Evolutionary conservation across 176 grass and related monocot species (phyloP), one percentile per base, ranked within the genome.

Genomic region (Oryza brachyantha): DNA sequence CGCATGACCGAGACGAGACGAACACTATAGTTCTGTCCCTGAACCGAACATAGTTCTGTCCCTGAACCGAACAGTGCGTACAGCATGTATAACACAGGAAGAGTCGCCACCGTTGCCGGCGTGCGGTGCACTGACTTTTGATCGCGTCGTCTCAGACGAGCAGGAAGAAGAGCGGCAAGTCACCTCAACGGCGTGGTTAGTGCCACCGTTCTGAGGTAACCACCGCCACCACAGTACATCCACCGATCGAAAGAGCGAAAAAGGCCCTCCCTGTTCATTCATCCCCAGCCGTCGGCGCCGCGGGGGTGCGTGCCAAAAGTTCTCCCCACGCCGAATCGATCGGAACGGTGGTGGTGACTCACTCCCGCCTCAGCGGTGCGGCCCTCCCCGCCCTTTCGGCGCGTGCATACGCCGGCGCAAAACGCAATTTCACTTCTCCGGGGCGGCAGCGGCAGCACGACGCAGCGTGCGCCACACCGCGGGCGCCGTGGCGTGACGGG

Each of bases 361-460:
- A 5, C 29, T 14, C 31, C n/a, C n/a, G 26, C 55, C 7, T 10
- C 61, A 9, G 60, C 81, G 29, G 8, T 36, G 35, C 63, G n/a
- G n/a, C n/a, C n/a, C n/a, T n/a, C n/a, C 28, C 73, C 28, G 50
- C 27, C 14, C 46, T 73, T 74, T 74, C 70, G 60, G 80, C 70
- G 70, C 43, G 60, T 40, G 70, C 60, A 4, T 37, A 46, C 61
- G 48, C 38, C 39, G 26, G 26, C 75, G 1, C 60, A 10, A 11
- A 32, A 32, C 11, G 64, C 64, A 35, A 31, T 32, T 52, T 19
- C 63, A 21, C 16, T 17, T 31, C 62, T 10, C 29, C 62, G 32
- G 31, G 63, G 8, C 63, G 17, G 29, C 29, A 8, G 31, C 31
- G 4, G 31, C 66, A 29, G n/a, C n/a, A n/a, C n/a, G n/a, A n/a